A percentile compares a stretch with the other conserved stretches of the same genome.
Evolutionary conservation across 2,329 filamentous ascomycete species (phyloP).

Genomic region (Ophiostoma perfectum): DNA sequence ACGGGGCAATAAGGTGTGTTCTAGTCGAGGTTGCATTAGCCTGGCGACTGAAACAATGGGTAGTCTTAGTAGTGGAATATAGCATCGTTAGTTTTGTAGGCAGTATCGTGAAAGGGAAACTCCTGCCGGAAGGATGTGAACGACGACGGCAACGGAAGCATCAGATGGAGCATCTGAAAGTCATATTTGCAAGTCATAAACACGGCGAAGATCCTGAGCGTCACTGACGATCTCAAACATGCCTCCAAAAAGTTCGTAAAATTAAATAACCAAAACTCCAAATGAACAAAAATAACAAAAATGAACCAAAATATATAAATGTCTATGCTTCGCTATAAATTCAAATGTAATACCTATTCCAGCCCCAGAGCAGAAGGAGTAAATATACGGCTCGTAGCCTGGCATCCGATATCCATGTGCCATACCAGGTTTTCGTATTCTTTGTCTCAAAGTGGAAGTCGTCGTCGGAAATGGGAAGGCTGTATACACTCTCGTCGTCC

Average conservation of each 20-base stretch:
- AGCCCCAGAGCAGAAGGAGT: conserved; percentile 11
- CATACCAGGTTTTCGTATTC: background rate
- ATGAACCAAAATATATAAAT: background rate
- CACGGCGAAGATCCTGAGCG: background rate
- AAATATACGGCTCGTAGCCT: background rate
- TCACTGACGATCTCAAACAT: background rate
- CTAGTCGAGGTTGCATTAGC: background rate
- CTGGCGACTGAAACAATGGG: background rate
- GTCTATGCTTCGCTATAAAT: background rate
- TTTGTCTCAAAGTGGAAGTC: background rate
- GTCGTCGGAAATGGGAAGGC: background rate
- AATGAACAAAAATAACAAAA: background rate
- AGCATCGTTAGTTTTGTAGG: background rate
- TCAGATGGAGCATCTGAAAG: background rate
- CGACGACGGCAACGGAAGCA: background rate
- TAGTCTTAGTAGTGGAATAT: background rate
- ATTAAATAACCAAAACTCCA: background rate
- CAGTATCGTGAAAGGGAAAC: background rate
- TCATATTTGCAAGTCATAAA: background rate
- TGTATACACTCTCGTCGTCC: background rate
- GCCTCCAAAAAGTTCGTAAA: background rate
- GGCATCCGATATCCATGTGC: background rate
- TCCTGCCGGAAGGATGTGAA: background rate
- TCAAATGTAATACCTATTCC: conserved; percentile 14
- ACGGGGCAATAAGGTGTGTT: background rate